These are phyloP conservation scores for Cerioporus squamosus DNA, from an alignment of 1,284 basidiomycete genomes.

Conservation along the genomic window DNA sequence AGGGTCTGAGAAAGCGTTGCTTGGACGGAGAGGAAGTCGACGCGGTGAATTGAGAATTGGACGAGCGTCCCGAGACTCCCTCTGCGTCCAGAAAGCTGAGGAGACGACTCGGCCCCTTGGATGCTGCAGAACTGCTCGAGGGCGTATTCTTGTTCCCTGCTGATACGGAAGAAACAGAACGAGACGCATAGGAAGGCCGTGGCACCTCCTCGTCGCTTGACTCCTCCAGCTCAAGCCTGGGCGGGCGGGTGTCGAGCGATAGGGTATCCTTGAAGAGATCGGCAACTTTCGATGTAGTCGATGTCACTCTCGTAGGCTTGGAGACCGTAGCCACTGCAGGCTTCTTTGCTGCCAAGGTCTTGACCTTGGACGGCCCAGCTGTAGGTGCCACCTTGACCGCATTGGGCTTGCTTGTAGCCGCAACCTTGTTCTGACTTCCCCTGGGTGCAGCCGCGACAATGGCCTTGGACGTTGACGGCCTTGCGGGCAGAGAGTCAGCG, in stretches of 20 bases:
- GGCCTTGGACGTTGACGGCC: not conserved
- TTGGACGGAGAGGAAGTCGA: slow-evolving; percentile 3
- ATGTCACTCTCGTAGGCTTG: not conserved
- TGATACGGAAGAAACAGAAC: not conserved
- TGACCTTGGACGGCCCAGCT: slow-evolving; percentile 3
- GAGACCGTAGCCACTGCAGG: not conserved
- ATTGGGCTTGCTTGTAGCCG: not conserved
- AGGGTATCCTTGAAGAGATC: slow-evolving; percentile 21
- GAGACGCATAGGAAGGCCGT: not conserved
- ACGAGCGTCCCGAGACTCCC: not conserved
- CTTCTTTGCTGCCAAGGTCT: slow-evolving; percentile 18
- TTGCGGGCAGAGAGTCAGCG: not conserved
- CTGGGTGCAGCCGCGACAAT: not conserved
- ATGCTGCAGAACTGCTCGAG: not conserved
- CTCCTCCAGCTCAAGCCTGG: slow-evolving; percentile 1
- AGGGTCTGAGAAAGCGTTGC: slow-evolving; percentile 18
- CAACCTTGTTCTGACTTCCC: not conserved
- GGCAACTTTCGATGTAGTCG: slow-evolving; percentile 14
- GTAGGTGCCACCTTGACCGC: not conserved
- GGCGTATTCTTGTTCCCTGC: not conserved
- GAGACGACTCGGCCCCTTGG: slow-evolving; percentile 10
- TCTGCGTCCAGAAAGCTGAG: slow-evolving; percentile 10
- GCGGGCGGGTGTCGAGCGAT: not conserved
- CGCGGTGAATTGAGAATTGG: not conserved
- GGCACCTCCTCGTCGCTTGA: slow-evolving; percentile 11